Conservation (phyloP, 257 asterid genomes). For the Plantago elongata region DNA sequence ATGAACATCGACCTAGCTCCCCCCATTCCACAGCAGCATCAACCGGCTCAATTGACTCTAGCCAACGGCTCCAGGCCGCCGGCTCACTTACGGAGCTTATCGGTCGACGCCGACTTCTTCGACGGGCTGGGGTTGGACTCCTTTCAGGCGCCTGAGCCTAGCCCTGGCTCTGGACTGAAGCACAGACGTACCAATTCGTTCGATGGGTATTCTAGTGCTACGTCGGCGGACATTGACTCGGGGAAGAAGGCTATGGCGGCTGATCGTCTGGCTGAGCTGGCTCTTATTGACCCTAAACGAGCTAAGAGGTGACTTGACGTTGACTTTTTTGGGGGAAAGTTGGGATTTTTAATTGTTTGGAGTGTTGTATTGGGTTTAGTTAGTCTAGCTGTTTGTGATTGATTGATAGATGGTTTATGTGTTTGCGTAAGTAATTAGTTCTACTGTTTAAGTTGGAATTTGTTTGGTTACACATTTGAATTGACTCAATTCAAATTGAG, state of each 20-base stretch:
- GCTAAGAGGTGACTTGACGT: conserved; percentile 63
- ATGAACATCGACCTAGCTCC: conserved; percentile 37
- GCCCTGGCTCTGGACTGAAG: conserved; percentile 32
- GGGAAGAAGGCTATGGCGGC: conserved; percentile 70
- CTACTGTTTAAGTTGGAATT: too few relatives aligned
- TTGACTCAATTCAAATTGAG: too few relatives aligned
- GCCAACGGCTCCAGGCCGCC: conserved; percentile 21
- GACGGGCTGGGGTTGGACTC: conserved; percentile 57
- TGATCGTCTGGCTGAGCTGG: conserved; percentile 73
- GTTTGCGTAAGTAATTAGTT: too few relatives aligned
- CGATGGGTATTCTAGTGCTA: conserved; percentile 63
- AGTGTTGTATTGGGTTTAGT: too few relatives aligned
- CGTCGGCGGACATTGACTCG: conserved; percentile 64
- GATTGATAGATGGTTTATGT: too few relatives aligned
- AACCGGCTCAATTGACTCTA: conserved; percentile 27
- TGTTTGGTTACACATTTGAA: too few relatives aligned
- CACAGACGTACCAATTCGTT: conserved; percentile 77
- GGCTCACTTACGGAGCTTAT: conserved; percentile 66
- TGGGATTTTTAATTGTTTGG: too few relatives aligned
- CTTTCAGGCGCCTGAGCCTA: conserved; percentile 17
- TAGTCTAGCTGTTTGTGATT: too few relatives aligned
- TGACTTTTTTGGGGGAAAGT: background rate
- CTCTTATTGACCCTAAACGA: conserved; percentile 81
- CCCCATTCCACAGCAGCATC: background rate
- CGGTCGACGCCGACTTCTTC: conserved; percentile 83